phyloP scores from a whole-genome alignment of 2,329 filamentous ascomycete species.

The Diaporthe caulivora region DNA sequence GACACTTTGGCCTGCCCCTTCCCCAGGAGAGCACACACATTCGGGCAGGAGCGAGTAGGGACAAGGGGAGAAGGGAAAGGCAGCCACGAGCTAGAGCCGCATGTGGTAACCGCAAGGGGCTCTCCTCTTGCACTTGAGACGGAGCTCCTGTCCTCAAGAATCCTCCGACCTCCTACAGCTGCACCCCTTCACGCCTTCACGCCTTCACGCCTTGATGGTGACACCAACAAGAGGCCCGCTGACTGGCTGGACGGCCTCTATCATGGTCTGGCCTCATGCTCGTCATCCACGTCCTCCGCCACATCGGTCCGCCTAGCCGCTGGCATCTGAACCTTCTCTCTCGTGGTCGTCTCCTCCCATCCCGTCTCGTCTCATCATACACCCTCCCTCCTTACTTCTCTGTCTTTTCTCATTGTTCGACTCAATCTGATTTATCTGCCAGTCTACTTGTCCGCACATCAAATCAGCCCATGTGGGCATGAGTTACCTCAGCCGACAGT shows the following conservation, averaged over 20 bases:
- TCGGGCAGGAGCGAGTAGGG: too few species aligned
- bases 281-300: constrained; percentile 4
- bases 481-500: background rate
- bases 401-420: background rate
- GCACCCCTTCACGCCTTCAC: background rate
- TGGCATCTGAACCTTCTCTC: background rate
- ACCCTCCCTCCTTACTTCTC: background rate
- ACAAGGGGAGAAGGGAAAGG: background rate
- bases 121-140: constrained; percentile 8
- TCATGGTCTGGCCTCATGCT: background rate
- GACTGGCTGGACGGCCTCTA: background rate
- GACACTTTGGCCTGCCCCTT: constrained; percentile 22
- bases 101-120: constrained; percentile 13
- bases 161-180: background rate
- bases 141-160: constrained; percentile 10
- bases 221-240: background rate
- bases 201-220: background rate
- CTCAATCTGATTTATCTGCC: background rate
- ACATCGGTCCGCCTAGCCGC: constrained; percentile 19
- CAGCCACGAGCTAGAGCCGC: background rate
- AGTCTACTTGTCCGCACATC: background rate
- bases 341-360: background rate
- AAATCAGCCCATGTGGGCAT: background rate
- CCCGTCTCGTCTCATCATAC: background rate
- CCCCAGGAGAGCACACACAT: too few species aligned